A percentile compares a stretch with the other conserved stretches of the same genome.
Conservation (phyloP, 2,329 filamentous ascomycete genomes). For the Aspergillus brasiliensis region DNA sequence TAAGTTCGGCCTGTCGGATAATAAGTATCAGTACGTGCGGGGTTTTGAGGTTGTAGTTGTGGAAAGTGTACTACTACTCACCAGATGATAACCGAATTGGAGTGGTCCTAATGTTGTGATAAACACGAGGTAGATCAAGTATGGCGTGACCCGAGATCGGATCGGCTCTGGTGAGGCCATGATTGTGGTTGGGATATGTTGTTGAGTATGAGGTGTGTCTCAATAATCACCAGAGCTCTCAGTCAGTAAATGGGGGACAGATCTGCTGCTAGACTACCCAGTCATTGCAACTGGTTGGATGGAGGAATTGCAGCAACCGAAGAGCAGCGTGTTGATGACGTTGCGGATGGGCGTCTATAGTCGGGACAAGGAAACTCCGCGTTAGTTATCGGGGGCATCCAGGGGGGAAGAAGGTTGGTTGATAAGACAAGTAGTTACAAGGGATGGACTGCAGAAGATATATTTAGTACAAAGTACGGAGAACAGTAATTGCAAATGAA, state of each 20-base stretch:
- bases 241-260: not conserved
- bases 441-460: not conserved
- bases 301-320: not conserved
- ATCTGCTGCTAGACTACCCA: not conserved
- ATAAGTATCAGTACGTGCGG: conserved; percentile 13
- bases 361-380: conserved; percentile 15
- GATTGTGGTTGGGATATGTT: not conserved
- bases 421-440: too few relatives aligned
- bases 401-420: not conserved
- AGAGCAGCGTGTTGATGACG: conserved; percentile 10
- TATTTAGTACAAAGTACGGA: not conserved
- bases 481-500: too few relatives aligned
- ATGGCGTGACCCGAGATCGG: conserved; percentile 62
- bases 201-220: not conserved
- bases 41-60: not conserved
- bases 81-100: conserved; percentile 92
- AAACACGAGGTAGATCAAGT: conserved; percentile 74
- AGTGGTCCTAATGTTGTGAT: conserved; percentile 82
- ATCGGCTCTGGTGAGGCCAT: conserved; percentile 27
- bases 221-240: not conserved
- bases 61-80: conserved; percentile 45
- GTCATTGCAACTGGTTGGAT: not conserved
- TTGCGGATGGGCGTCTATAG: conserved; percentile 1
- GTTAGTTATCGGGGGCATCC: conserved; percentile 5
- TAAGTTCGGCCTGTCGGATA: conserved; percentile 75